phyloP scores from a whole-genome alignment of 1,284 basidiomycete genomes.

The Xanthoconium separans region DNA sequence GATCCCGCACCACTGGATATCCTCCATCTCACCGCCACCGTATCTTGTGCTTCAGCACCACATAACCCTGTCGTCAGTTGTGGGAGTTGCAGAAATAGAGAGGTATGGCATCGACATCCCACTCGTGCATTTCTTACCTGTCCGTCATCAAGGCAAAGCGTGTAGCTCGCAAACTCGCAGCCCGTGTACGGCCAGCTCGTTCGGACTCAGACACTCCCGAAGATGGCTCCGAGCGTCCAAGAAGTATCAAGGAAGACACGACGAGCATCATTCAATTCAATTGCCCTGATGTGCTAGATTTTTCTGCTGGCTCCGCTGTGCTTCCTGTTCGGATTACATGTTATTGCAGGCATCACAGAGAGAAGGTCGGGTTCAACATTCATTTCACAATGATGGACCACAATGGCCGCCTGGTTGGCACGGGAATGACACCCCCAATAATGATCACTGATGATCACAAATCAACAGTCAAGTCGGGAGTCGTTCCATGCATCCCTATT shows the following conservation, averaged over 20 bases:
- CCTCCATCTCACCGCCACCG: slow-evolving; percentile 64
- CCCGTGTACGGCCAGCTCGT: slow-evolving; percentile 71
- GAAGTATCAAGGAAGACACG: slow-evolving; percentile 63
- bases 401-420: slow-evolving; percentile 79
- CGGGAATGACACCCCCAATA: slow-evolving; percentile 85
- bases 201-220: slow-evolving; percentile 75
- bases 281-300: slow-evolving; percentile 89
- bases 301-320: slow-evolving; percentile 84
- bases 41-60: slow-evolving; percentile 77
- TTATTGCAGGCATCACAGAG: slow-evolving; percentile 98
- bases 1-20: slow-evolving; percentile 73
- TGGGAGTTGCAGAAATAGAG: slow-evolving; percentile 79
- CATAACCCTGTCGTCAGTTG: slow-evolving; percentile 79
- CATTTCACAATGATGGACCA: slow-evolving; percentile 88
- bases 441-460: slow-evolving; percentile 99
- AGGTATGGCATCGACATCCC: slow-evolving; percentile 48
- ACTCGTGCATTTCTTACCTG: slow-evolving; percentile 11
- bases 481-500: slow-evolving; percentile 18
- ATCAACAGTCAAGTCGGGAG: slow-evolving; percentile 51
- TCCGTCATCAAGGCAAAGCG: slow-evolving; percentile 67
- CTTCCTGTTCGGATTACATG: slow-evolving; percentile 96
- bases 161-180: slow-evolving; percentile 81
- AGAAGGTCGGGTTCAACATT: slow-evolving; percentile 95
- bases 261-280: slow-evolving; percentile 95
- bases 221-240: slow-evolving; percentile 43